Conservation (phyloP, 768 basidiomycete genomes). For the Scleroderma citrinum region DNA sequence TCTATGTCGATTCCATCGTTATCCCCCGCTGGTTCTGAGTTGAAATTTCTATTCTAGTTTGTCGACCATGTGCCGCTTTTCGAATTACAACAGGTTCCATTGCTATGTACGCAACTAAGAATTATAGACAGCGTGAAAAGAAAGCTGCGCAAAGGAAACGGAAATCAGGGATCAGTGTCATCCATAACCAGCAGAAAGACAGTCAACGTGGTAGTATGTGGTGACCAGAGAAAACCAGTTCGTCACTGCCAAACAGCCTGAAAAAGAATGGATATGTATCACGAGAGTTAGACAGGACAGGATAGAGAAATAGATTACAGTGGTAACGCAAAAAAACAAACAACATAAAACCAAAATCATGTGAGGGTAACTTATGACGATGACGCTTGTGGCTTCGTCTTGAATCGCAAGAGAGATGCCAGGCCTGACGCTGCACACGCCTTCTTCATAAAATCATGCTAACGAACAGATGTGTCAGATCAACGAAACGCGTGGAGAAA, state of each 20-base stretch:
- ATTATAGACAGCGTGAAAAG: slow-evolving; percentile 9
- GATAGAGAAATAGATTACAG: not conserved
- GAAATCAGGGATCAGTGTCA: slow-evolving; percentile 9
- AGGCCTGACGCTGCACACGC: slow-evolving; percentile 78
- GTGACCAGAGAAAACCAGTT: not conserved
- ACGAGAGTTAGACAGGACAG: not conserved
- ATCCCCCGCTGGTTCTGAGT: too few relatives aligned
- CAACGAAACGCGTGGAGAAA: not conserved
- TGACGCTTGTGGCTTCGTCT: slow-evolving; percentile 48
- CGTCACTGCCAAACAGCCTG: not conserved
- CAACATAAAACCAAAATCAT: too few relatives aligned
- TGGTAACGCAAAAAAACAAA: not conserved
- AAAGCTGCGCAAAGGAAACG: slow-evolving; percentile 1
- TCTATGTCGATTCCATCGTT: too few relatives aligned
- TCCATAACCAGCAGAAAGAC: slow-evolving; percentile 11
- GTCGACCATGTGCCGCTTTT: not conserved
- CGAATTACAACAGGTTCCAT: slow-evolving; percentile 19
- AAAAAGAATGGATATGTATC: too few relatives aligned
- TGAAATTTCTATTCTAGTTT: not conserved
- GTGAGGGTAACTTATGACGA: slow-evolving; percentile 29
- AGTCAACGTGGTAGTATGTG: slow-evolving; percentile 1
- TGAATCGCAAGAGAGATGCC: slow-evolving; percentile 81
- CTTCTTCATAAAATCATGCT: slow-evolving; percentile 95
- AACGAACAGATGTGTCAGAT: slow-evolving; percentile 1
- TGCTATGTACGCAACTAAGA: slow-evolving; percentile 9